Evolutionary conservation across 345 rosid genomes (phyloP), one percentile per base, ranked within the genome.

Genomic region (Eucalyptus sp.): DNA sequence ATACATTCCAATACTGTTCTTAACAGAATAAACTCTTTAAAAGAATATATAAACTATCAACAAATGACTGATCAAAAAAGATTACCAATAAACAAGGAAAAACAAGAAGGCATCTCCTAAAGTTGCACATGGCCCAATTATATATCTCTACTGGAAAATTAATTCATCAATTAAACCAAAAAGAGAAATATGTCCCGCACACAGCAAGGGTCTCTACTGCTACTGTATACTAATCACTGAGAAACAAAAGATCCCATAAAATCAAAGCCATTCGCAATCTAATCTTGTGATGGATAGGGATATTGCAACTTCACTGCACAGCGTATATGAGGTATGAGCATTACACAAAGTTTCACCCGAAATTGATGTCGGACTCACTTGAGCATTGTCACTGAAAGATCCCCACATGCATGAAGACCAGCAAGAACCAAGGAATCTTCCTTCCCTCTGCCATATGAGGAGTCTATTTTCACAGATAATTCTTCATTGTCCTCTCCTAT

Each of bases 381-480:
- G 87, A 97, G 94, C 98, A 97, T 97, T 80, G 97, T 96, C 88
- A 96, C 97, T 37, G 99, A 96, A 85, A 96, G 97, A 95, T 97
- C 98, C 33, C 99, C 99, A 87, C 99, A 97, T 50, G 99, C 99
- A 93, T 97, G 99, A 90, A 96, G 96, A 83, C 99, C 99, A 88
- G 99, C 96, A 90, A 97, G 98, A 90, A 96, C 94, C 88, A 96
- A 91, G 88, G 98, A 93, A 86, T 91, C 90, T 33, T 89, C 86
- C 90, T 56, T 49, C 79, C 33, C 71, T 31, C 80, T 92, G 86
- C 88, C 80, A 90, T 50, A 83, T 80, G n/a, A 85, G 10, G 87
- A 90, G 58, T 91, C 89, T 87, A 91, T 88, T 88, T 90, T 88
- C 66, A 84, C 52, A 81, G 27, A 86, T 85, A 80, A 86, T 81